Percentiles rank a stretch among this genome's conserved stretches.
These are phyloP conservation scores for Brassica balearica DNA, from an alignment of 441 rosid species.

Conservation along the genomic window DNA sequence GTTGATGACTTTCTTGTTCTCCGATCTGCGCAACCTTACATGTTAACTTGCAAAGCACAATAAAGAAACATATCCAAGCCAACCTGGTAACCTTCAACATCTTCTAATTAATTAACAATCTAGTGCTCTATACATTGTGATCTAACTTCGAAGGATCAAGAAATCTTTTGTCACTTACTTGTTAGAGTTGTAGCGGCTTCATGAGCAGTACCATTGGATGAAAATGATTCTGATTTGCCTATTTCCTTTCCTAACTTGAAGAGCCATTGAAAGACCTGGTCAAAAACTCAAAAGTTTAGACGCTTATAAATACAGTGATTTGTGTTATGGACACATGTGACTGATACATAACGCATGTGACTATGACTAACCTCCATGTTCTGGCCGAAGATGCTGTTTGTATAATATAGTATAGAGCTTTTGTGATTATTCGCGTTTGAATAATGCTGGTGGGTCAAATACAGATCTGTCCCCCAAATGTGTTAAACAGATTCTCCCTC, in stretches of 20 bases:
- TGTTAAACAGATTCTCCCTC: conserved; percentile 31
- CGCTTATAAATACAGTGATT: conserved; percentile 28
- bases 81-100: neutral
- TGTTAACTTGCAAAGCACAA: neutral
- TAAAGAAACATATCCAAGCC: neutral
- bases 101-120: neutral
- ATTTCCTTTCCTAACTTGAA: conserved; percentile 50
- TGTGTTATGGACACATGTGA: conserved; percentile 31
- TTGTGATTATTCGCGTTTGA: conserved; percentile 30
- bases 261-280: conserved; percentile 69
- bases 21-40: conserved; percentile 34
- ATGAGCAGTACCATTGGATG: conserved; percentile 24
- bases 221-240: conserved; percentile 29
- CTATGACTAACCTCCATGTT: conserved; percentile 69
- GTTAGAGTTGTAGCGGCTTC: conserved; percentile 27
- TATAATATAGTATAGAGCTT: conserved; percentile 34
- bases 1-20: conserved; percentile 39
- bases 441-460: conserved; percentile 54
- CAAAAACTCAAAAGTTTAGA: conserved; percentile 46
- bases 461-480: conserved; percentile 57
- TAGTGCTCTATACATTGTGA: neutral
- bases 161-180: conserved; percentile 32
- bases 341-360: conserved; percentile 30
- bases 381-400: conserved; percentile 35
- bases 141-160: conserved; percentile 12